Conservation (phyloP, 805 yeast genomes). For the Candida gorgasii region DNA sequence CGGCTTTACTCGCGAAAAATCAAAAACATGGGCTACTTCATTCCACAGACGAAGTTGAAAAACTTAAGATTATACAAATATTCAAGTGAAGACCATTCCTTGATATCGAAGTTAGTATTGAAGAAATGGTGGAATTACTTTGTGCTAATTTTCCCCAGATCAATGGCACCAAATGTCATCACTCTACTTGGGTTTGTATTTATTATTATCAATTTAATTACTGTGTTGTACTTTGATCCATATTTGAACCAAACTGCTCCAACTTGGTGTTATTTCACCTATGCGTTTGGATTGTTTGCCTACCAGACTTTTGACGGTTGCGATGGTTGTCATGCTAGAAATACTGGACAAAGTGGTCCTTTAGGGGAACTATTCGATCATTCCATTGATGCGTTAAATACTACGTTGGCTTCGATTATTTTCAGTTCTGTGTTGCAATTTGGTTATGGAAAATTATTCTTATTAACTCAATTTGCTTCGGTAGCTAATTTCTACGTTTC, state of each 20-base stretch:
- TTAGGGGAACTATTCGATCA: slow-evolving; percentile 94
- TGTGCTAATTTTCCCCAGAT: slow-evolving; percentile 72
- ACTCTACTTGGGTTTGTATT: slow-evolving; percentile 79
- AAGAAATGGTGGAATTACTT: slow-evolving; percentile 82
- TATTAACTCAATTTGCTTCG: slow-evolving; percentile 69
- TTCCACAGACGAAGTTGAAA: slow-evolving; percentile 52
- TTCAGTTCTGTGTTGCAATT: slow-evolving; percentile 75
- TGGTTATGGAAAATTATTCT: slow-evolving; percentile 64
- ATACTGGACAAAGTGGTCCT: slow-evolving; percentile 94
- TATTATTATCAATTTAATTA: slow-evolving; percentile 59
- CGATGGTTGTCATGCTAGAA: slow-evolving; percentile 93
- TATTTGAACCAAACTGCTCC: slow-evolving; percentile 61
- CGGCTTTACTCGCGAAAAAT: slow-evolving; percentile 4
- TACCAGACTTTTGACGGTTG: slow-evolving; percentile 96
- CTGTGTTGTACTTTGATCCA: slow-evolving; percentile 76
- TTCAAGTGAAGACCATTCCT: slow-evolving; percentile 78
- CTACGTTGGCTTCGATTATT: slow-evolving; percentile 74
- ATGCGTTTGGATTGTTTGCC: slow-evolving; percentile 81
- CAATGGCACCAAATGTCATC: slow-evolving; percentile 92
- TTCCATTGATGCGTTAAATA: slow-evolving; percentile 71
- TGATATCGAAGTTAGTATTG: slow-evolving; percentile 69
- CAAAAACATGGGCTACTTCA: slow-evolving; percentile 60
- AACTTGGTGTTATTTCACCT: slow-evolving; percentile 70
- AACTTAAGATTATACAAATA: slow-evolving; percentile 63
- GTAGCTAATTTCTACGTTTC: slow-evolving; percentile 82